phyloP scores from a whole-genome alignment of 345 rosid genomes.

The Litchi chinensis region DNA sequence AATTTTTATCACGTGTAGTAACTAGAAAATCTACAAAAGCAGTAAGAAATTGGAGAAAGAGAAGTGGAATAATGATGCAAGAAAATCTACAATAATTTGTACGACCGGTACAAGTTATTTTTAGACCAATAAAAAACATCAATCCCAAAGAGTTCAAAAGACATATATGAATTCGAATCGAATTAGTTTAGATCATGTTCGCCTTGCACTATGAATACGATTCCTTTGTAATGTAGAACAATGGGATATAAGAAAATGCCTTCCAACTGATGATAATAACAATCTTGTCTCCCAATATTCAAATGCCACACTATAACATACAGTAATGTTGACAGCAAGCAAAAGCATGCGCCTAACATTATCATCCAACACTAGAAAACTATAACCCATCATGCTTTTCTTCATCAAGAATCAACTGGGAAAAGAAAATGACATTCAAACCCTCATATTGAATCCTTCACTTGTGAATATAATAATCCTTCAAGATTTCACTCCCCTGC shows the following conservation, averaged over 20 bases:
- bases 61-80: neutral
- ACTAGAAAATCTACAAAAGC: neutral
- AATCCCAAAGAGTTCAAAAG: neutral
- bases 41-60: neutral
- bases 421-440: no score
- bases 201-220: neutral
- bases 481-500: slow-evolving; percentile 47
- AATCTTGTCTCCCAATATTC: neutral
- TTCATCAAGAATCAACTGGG: neutral
- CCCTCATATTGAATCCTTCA: slow-evolving; percentile 26
- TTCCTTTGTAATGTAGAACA: neutral
- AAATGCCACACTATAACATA: neutral
- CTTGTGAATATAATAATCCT: slow-evolving; percentile 54
- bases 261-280: neutral
- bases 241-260: neutral
- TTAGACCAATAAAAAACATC: neutral
- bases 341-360: neutral
- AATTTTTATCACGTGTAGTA: no score
- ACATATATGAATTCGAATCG: neutral
- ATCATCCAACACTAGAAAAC: neutral
- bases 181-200: neutral
- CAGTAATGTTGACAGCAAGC: neutral
- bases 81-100: neutral
- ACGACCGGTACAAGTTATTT: neutral
- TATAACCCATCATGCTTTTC: neutral